These are phyloP conservation scores for Acanthamoeba triangularis DNA, from an alignment of 208 protist genomes.

Conservation along the genomic window DNA sequence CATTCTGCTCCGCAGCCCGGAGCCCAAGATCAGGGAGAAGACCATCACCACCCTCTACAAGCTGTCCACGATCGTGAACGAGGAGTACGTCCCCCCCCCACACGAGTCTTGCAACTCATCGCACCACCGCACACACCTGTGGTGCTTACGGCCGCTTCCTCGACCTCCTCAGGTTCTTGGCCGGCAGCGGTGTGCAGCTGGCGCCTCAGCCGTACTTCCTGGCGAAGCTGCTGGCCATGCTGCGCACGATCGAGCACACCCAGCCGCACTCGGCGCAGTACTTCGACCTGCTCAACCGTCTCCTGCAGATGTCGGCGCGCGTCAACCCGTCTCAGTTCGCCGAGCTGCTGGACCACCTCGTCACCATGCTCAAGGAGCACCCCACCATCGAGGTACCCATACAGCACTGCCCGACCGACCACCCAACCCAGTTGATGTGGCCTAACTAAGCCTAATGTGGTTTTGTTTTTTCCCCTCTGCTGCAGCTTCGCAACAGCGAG, in stretches of 20 bases:
- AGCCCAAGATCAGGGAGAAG: slow-evolving; percentile 60
- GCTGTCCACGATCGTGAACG: slow-evolving; percentile 11
- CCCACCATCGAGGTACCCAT: slow-evolving; percentile 53
- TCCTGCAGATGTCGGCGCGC: slow-evolving; percentile 14
- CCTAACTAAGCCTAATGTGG: neutral
- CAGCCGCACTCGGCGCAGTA: slow-evolving; percentile 39
- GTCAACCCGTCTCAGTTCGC: neutral
- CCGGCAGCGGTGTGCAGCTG: neutral
- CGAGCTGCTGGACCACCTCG: slow-evolving; percentile 15
- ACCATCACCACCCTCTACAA: slow-evolving; percentile 33
- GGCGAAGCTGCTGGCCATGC: slow-evolving; percentile 30
- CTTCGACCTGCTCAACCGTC: slow-evolving; percentile 34
- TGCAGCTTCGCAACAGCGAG: slow-evolving; percentile 79
- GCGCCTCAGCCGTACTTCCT: slow-evolving; percentile 13
- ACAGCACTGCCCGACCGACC: neutral
- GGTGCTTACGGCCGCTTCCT: neutral
- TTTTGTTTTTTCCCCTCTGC: neutral
- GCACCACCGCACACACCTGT: neutral
- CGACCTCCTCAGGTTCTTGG: slow-evolving; percentile 21
- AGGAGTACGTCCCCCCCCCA: neutral
- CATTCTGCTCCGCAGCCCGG: neutral
- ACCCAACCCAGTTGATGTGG: neutral
- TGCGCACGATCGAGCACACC: slow-evolving; percentile 39
- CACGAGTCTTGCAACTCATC: neutral
- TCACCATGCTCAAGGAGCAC: slow-evolving; percentile 7